Evolutionary conservation across 2,329 filamentous ascomycete species (phyloP).

Genomic region (Microcyclosporella mali): DNA sequence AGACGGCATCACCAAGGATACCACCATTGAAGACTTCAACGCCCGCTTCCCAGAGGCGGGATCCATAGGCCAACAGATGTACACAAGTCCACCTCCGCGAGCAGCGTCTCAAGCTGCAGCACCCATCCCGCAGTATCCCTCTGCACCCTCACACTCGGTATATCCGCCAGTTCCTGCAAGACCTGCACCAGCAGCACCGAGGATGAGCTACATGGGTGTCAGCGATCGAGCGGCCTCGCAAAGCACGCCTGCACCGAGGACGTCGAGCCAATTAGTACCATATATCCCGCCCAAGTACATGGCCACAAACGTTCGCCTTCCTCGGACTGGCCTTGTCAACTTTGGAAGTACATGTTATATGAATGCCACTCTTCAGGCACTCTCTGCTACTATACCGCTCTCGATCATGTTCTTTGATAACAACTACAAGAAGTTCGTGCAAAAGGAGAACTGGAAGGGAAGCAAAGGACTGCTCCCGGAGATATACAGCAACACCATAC

Average conservation of each 20-base stretch:
- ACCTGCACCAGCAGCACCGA: conserved; percentile 50
- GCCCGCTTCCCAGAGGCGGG: conserved; percentile 71
- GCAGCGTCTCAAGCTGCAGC: conserved; percentile 32
- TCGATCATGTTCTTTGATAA: conserved; percentile 60
- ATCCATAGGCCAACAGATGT: conserved; percentile 53
- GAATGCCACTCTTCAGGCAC: conserved; percentile 80
- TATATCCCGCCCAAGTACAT: conserved; percentile 43
- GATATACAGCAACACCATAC: conserved; percentile 55
- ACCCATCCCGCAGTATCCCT: conserved; percentile 25
- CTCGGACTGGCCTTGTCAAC: conserved; percentile 71
- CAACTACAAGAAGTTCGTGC: conserved; percentile 55
- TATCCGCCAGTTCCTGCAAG: conserved; percentile 51
- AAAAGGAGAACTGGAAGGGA: conserved; percentile 57
- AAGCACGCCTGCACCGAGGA: conserved; percentile 30
- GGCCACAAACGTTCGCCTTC: conserved; percentile 42
- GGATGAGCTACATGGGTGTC: conserved; percentile 74
- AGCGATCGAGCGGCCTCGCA: conserved; percentile 48
- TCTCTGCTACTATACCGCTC: conserved; percentile 63
- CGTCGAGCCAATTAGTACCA: conserved; percentile 35
- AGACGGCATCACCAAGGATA: conserved; percentile 12
- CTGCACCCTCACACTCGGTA: conserved; percentile 29
- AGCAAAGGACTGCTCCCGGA: conserved; percentile 58
- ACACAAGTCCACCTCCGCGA: conserved; percentile 13
- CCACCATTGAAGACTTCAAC: conserved; percentile 69
- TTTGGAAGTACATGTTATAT: conserved; percentile 83